A percentile compares a stretch with the other conserved stretches of the same genome.
Evolutionary conservation across 2,329 filamentous ascomycete genomes (phyloP).

Genomic region (Neofusicoccum sp.): DNA sequence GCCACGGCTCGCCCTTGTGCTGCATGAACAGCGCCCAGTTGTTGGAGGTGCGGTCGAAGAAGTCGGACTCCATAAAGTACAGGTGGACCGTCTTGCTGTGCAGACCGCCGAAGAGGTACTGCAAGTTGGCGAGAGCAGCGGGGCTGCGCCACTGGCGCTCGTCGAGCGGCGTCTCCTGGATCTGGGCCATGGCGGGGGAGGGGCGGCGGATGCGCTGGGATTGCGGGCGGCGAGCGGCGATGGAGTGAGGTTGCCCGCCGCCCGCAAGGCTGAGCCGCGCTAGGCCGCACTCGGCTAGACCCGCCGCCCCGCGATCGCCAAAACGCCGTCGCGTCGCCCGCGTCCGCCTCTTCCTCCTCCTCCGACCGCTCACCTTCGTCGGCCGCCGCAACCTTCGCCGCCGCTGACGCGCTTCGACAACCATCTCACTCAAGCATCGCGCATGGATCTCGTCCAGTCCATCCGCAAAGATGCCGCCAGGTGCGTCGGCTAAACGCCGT

Average conservation of each 20-base stretch:
- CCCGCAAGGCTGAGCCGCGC: slow-evolving; percentile 12
- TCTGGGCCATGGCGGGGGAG: slow-evolving; percentile 29
- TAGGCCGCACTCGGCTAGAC: neutral
- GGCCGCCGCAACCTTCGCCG: slow-evolving; percentile 11
- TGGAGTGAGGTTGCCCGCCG: slow-evolving; percentile 21
- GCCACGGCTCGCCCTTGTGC: slow-evolving; percentile 48
- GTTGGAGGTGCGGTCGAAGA: slow-evolving; percentile 63
- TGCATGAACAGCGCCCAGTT: slow-evolving; percentile 58
- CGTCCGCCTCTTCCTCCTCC: slow-evolving; percentile 21
- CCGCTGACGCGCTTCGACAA: slow-evolving; percentile 12
- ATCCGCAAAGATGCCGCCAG: slow-evolving; percentile 88
- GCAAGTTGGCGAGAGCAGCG: slow-evolving; percentile 28
- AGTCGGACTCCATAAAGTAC: slow-evolving; percentile 65
- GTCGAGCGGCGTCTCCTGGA: slow-evolving; percentile 34
- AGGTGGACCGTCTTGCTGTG: slow-evolving; percentile 52
- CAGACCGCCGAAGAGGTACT: slow-evolving; percentile 14
- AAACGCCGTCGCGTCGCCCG: neutral
- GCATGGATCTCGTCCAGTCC: slow-evolving; percentile 90
- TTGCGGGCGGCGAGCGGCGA: slow-evolving; percentile 10
- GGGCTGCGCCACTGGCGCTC: slow-evolving; percentile 36
- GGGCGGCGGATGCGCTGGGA: neutral
- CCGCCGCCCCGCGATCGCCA: neutral
- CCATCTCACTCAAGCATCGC: slow-evolving; percentile 21
- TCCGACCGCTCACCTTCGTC: neutral
- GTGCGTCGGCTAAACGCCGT: slow-evolving; percentile 38